Evolutionary conservation across 768 basidiomycete genomes (phyloP), one percentile per base, ranked within the genome.

Genomic region (Mycena chlorophos): DNA sequence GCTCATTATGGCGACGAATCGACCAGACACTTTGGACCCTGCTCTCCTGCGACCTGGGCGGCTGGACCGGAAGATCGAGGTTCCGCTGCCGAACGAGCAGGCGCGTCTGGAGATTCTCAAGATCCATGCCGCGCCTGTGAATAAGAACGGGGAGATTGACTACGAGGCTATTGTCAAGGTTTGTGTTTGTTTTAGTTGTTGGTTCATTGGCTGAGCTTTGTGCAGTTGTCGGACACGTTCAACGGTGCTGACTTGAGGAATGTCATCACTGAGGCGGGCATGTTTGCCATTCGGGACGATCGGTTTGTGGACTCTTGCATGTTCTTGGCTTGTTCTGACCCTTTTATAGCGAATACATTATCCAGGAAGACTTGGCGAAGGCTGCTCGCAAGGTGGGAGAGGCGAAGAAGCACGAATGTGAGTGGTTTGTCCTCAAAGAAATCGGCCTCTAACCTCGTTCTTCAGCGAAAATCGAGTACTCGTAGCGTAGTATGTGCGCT

Each of bases 1-100:
- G 73, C 83, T 98, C 51, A 99, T 99, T 71, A 98, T 98, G 93
- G 97, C 97, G n/a, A 99, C 97, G 23, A 99, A 98, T 77, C 82
- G 97, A 67, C 97, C 97, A 0, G 97, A 99, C 71, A 98, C 95
- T 2, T 84, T 98, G 29, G 97, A 98, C 73, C 97, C 97, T 14
- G 96, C 96, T 14, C 84, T 99, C 22, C 81, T 99, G 52, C 91
- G 96, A 51, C 96, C 96, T 6, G 97, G 97, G 42, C 89, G 97
- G 50, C 78, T 99, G 37, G 97, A 99, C 71, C 83, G 96, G 43
- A 98, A 98, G 75, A 96, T 99, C 60, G 96, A 98, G 75, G 91
- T 99, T 48, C 95, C 96, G 8, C 78, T 98, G 46, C 97, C 97
- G 1, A 98, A 99, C 66, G 97, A 98, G 69, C 94, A 97, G 70